Evolutionary conservation across 129 eudicot genomes (phyloP).

Genomic region (Chrysanthemum seticuspe): DNA sequence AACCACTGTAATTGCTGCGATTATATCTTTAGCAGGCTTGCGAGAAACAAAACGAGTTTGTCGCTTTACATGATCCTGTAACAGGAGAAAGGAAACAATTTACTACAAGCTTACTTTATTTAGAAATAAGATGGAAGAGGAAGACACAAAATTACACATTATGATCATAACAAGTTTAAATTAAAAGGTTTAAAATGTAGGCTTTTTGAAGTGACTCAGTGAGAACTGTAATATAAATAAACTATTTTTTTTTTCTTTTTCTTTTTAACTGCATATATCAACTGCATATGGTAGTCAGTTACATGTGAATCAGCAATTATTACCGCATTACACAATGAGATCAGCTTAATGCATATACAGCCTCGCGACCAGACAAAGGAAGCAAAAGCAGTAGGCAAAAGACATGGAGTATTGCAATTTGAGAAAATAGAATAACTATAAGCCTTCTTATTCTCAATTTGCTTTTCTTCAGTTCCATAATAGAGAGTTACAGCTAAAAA

Average conservation of each 20-base stretch:
- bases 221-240: not conserved
- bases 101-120: conserved; percentile 4
- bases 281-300: not conserved
- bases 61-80: conserved; percentile 81
- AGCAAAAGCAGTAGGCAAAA: no score
- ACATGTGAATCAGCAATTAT: not conserved
- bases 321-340: not conserved
- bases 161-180: not conserved
- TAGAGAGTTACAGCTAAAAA: no score
- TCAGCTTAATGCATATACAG: not conserved
- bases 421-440: no score
- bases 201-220: not conserved
- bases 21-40: conserved; percentile 70
- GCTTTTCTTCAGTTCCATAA: no score
- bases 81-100: conserved; percentile 7
- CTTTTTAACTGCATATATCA: not conserved
- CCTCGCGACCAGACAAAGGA: no score
- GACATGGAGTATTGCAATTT: no score
- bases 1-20: conserved; percentile 62
- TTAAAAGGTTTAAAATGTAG: not conserved
- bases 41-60: conserved; percentile 99
- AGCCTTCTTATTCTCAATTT: no score
- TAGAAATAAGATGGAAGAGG: not conserved
- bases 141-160: not conserved
- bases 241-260: not conserved